A percentile compares a stretch with the other conserved stretches of the same genome.
Conservation (phyloP, 148 eudicot species). For the Euryodendron excelsum region DNA sequence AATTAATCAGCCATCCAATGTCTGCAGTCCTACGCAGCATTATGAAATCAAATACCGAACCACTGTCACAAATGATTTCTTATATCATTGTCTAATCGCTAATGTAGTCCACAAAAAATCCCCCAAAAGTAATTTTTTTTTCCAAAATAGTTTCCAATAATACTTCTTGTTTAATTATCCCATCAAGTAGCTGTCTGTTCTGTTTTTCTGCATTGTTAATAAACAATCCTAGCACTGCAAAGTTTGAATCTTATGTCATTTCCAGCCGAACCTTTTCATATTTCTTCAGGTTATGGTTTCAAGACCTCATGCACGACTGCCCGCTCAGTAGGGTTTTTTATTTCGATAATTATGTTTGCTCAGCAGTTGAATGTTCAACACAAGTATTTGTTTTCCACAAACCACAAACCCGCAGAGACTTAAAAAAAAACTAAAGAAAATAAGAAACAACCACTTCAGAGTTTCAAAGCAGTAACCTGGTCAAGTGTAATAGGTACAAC, state of each 20-base stretch:
- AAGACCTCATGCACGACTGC: background rate
- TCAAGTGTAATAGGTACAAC: constrained; percentile 92
- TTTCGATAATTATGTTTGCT: background rate
- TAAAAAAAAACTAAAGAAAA: background rate
- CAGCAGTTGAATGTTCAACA: background rate
- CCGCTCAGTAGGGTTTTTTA: background rate
- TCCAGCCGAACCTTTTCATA: background rate
- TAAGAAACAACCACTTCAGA: background rate
- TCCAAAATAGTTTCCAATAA: background rate
- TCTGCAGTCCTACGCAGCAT: background rate
- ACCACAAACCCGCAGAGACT: background rate
- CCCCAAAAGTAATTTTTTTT: background rate
- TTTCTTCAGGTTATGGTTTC: background rate
- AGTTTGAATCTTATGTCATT: background rate
- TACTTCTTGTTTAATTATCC: background rate
- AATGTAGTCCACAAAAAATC: background rate
- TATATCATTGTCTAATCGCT: background rate
- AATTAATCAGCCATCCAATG: background rate
- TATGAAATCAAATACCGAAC: background rate
- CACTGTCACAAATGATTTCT: background rate
- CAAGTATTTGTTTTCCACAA: background rate
- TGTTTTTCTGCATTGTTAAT: background rate
- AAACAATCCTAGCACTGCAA: background rate
- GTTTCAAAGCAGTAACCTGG: constrained; percentile 47
- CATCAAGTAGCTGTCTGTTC: background rate